These are phyloP conservation scores for Ophiosphaerella herpotricha DNA, from an alignment of 2,329 filamentous ascomycete species.

Conservation along the genomic window DNA sequence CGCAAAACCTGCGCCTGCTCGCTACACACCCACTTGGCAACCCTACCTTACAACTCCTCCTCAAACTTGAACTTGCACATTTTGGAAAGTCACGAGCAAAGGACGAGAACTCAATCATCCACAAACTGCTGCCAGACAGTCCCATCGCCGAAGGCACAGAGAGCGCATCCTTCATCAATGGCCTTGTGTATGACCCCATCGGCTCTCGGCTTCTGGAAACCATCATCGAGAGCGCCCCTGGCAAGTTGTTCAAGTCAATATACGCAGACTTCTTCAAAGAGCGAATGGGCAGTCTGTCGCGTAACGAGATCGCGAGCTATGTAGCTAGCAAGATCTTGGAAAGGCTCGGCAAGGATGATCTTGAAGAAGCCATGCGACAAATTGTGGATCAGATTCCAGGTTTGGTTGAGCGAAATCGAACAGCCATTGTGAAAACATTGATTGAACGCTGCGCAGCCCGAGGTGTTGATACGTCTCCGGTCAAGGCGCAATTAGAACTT, in stretches of 20 bases:
- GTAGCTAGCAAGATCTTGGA: constrained; percentile 82
- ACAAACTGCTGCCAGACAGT: constrained; percentile 78
- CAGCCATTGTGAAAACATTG: constrained; percentile 77
- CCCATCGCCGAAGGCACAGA: constrained; percentile 74
- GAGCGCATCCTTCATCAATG: constrained; percentile 79
- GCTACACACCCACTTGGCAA: constrained; percentile 90
- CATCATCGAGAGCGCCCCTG: constrained; percentile 78
- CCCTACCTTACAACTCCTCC: constrained; percentile 85
- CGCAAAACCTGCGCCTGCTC: constrained; percentile 78
- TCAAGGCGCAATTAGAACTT: constrained; percentile 62
- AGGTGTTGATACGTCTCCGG: constrained; percentile 59
- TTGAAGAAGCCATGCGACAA: constrained; percentile 71
- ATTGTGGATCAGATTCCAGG: constrained; percentile 74
- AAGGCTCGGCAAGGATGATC: constrained; percentile 82
- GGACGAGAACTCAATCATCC: constrained; percentile 71
- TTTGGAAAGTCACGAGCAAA: constrained; percentile 70
- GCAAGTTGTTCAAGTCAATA: constrained; percentile 87
- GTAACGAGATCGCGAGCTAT: constrained; percentile 90
- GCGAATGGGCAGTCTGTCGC: constrained; percentile 77
- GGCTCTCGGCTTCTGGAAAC: constrained; percentile 90
- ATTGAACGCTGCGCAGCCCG: constrained; percentile 82
- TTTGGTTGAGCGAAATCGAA: constrained; percentile 75
- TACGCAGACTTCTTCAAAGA: constrained; percentile 80
- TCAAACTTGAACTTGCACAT: constrained; percentile 81
- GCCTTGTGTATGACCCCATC: constrained; percentile 85